These are phyloP conservation scores for Elasticomyces elasticus DNA, from an alignment of 495 filamentous ascomycete genomes.

Conservation along the genomic window DNA sequence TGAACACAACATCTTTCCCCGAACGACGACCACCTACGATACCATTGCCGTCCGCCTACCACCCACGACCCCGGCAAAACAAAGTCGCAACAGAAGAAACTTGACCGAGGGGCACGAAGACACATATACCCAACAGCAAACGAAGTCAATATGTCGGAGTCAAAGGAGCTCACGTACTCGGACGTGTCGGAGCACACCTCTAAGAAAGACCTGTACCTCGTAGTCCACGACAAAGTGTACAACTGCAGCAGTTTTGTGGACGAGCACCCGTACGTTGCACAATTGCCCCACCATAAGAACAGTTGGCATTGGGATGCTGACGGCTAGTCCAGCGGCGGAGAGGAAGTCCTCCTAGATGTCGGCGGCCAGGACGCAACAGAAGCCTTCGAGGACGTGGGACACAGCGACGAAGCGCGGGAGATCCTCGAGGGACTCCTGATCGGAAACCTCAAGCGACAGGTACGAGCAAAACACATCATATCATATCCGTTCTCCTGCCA, in stretches of 20 bases:
- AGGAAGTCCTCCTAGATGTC: constrained; percentile 95
- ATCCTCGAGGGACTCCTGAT: constrained; percentile 73
- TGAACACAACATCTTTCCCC: no score
- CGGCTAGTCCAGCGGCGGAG: constrained; percentile 62
- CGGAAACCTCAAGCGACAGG: constrained; percentile 75
- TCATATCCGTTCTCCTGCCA: constrained; percentile 6
- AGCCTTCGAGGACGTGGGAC: constrained; percentile 98
- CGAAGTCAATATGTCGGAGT: constrained; percentile 15
- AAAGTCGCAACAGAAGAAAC: no score
- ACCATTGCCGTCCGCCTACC: no score
- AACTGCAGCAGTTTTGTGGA: constrained; percentile 79
- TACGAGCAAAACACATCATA: no score
- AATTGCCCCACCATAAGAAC: not conserved
- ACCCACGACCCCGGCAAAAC: no score
- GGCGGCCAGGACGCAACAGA: constrained; percentile 94
- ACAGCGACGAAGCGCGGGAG: constrained; percentile 97
- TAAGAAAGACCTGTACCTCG: constrained; percentile 91
- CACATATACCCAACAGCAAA: not conserved
- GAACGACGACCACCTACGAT: no score
- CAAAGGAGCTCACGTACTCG: constrained; percentile 68
- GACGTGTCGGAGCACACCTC: constrained; percentile 80
- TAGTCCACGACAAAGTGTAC: constrained; percentile 96
- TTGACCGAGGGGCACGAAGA: no score
- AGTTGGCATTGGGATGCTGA: constrained; percentile 5
- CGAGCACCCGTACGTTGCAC: constrained; percentile 83